Evolutionary conservation across 805 yeast species (phyloP), one percentile per base, ranked within the genome.

Genomic region (Kazachstania viticola): DNA sequence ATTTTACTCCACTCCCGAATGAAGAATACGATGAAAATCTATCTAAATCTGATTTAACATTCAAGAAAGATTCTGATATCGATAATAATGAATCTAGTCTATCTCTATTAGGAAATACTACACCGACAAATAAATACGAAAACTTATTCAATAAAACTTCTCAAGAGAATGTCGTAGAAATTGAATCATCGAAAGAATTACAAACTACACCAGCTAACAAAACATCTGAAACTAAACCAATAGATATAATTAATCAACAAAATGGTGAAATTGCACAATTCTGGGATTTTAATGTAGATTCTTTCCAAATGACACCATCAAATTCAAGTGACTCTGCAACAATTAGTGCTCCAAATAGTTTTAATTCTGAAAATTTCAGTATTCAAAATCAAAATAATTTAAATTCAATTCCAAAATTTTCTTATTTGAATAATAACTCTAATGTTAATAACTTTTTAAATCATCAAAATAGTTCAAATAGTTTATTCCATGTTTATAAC

Each of bases 201-300:
- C n/a, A n/a, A n/a, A 28, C 14, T 12, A 21, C 25, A 9, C 14
- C 18, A 18, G n/a, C 9, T 17, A 12, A n/a, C 14, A 11, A 19
- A 26, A 12, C 15, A 9, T 27, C 28, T 11, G 25, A 19, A 3
- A 11, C 30, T 3, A 25, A n/a, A n/a, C 58, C 60, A 0, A 44
- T 53, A 5, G 52, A 54, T 31, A 48, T 54, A 28, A 38, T 37
- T 1, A 47, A 56, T 35, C 46, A 44, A 25, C 57, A 52, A 21
- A 56, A 54, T 34, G 62, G 62, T 44, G 65, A 60, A 35, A 57
- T 58, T 31, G 61, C 60, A 11, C 60, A 55, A 35, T 41, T 55
- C 13, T 61, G 65, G 65, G 57, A 57, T 34, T 56, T 59, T 30
- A 57, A 57, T 32, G 50, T 58, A 5, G 63, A 59, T 32, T 51